Conservation (phyloP, 129 eudicot species). For the Tagetes patula region DNA sequence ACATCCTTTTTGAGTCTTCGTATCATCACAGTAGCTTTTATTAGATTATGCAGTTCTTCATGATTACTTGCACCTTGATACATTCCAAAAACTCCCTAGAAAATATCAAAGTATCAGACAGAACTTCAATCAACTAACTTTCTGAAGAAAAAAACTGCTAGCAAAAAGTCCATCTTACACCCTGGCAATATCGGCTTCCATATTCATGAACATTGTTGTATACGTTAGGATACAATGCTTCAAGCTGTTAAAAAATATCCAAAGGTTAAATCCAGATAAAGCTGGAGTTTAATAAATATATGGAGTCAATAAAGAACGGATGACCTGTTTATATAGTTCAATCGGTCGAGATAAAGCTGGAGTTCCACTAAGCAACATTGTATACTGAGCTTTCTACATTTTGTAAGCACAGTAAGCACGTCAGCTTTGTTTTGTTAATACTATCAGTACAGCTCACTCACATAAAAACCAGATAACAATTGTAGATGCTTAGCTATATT, state of each 20-base stretch:
- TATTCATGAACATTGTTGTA: slow-evolving; percentile 82
- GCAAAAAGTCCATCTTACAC: slow-evolving; percentile 59
- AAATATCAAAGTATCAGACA: slow-evolving; percentile 19
- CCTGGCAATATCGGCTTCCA: slow-evolving; percentile 96
- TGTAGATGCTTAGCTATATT: background rate
- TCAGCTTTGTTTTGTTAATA: slow-evolving; percentile 18
- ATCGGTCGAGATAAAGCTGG: slow-evolving; percentile 97
- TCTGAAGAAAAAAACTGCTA: background rate
- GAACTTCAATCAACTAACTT: background rate
- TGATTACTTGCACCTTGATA: slow-evolving; percentile 99
- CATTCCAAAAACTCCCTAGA: slow-evolving; percentile 82
- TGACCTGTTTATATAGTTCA: slow-evolving; percentile 91
- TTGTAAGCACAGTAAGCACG: slow-evolving; percentile 20
- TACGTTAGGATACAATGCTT: slow-evolving; percentile 88
- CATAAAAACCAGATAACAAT: slow-evolving; percentile 10
- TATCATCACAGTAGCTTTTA: slow-evolving; percentile 93
- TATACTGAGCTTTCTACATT: slow-evolving; percentile 75
- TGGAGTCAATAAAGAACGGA: slow-evolving; percentile 1
- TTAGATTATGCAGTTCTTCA: slow-evolving; percentile 94
- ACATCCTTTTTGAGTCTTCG: slow-evolving; percentile 97
- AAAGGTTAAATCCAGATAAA: slow-evolving; percentile 10
- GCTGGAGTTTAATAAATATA: slow-evolving; percentile 5
- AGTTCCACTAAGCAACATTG: slow-evolving; percentile 91
- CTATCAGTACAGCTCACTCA: slow-evolving; percentile 12
- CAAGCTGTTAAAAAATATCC: slow-evolving; percentile 56